Conservation (phyloP, 352 stramenopile species). For the Phytophthora idaei region DNA sequence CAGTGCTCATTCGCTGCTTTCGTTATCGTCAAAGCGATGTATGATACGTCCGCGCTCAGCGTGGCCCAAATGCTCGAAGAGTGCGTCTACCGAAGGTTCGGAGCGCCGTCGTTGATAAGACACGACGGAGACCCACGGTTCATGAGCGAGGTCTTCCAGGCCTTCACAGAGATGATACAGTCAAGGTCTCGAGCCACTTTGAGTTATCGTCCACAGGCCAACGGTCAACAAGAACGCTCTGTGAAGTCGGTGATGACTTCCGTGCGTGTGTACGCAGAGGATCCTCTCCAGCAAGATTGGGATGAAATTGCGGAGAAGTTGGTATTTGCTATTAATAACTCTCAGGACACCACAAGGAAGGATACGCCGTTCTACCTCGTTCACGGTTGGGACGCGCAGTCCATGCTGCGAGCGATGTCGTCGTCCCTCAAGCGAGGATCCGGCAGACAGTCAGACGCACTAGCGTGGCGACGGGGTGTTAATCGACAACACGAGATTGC, state of each 20-base stretch:
- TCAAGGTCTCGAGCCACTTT: not conserved
- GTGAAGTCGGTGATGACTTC: slow-evolving; percentile 7
- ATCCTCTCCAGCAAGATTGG: not conserved
- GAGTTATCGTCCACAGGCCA: not conserved
- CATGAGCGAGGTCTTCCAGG: too few relatives aligned
- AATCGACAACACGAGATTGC: slow-evolving; percentile 2
- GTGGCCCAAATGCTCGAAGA: too few relatives aligned
- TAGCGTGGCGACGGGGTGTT: slow-evolving; percentile 4
- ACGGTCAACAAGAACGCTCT: not conserved
- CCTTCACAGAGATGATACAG: slow-evolving; percentile 1
- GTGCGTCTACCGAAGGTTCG: too few relatives aligned
- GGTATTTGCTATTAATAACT: not conserved
- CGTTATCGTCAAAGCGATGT: not conserved
- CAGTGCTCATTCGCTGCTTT: not conserved
- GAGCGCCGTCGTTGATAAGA: too few relatives aligned
- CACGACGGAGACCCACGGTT: too few relatives aligned
- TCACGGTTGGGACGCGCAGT: slow-evolving; percentile 3
- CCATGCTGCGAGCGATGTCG: not conserved
- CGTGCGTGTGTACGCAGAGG: not conserved
- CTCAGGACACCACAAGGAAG: not conserved
- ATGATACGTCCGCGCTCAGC: too few relatives aligned
- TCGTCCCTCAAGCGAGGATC: not conserved
- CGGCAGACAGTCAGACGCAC: not conserved
- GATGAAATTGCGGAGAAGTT: not conserved
- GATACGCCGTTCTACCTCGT: slow-evolving; percentile 5